phyloP scores from a whole-genome alignment of 257 asterid genomes.

The Solanum chaucha region DNA sequence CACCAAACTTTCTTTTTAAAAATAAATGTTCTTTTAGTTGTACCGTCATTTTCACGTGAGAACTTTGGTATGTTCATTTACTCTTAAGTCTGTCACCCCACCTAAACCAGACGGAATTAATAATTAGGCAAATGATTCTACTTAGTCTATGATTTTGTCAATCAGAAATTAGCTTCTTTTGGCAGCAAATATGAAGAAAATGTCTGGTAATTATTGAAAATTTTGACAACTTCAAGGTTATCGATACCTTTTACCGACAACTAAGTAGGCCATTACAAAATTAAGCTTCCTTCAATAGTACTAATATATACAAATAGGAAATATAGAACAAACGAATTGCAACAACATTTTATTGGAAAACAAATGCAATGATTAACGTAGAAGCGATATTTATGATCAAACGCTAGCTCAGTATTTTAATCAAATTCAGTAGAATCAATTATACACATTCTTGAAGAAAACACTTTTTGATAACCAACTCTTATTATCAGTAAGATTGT shows the following conservation, averaged over 20 bases:
- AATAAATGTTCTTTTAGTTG: not conserved
- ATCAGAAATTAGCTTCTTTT: not conserved
- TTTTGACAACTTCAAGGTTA: not conserved
- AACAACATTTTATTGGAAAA: not conserved
- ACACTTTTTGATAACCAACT: not conserved
- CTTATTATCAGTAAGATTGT: not conserved
- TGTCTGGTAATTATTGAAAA: not conserved
- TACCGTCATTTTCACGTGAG: not conserved
- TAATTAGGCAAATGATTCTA: not conserved
- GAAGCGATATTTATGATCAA: not conserved
- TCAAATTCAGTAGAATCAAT: not conserved
- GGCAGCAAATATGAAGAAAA: not conserved
- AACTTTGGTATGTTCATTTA: not conserved
- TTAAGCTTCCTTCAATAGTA: not conserved
- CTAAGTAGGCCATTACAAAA: not conserved
- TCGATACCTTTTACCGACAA: not conserved
- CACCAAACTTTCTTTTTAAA: fast-evolving
- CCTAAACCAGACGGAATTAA: not conserved
- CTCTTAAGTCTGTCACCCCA: not conserved
- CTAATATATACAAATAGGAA: not conserved
- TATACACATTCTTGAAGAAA: not conserved
- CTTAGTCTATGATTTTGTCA: not conserved
- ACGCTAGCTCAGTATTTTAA: too few species aligned
- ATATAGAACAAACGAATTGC: not conserved
- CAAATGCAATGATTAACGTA: too few species aligned